phyloP scores from a whole-genome alignment of 1,139 yeast genomes.

The Scheffersomyces quercinus region DNA sequence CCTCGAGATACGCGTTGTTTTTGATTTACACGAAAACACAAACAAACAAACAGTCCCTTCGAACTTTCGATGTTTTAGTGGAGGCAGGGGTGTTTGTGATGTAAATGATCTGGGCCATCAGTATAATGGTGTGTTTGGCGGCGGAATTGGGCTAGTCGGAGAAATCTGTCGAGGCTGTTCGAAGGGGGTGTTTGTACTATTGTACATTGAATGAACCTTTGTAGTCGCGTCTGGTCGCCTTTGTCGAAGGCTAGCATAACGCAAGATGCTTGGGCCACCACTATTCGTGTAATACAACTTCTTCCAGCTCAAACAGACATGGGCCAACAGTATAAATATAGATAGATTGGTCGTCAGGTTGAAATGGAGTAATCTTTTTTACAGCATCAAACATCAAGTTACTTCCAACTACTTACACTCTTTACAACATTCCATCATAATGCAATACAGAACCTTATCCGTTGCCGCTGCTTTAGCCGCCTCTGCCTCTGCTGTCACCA shows the following conservation, averaged over 20 bases:
- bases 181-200: too few relatives aligned
- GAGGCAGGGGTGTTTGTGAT: too few relatives aligned
- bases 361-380: slow-evolving; percentile 1
- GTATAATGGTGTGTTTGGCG: too few relatives aligned
- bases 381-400: background rate
- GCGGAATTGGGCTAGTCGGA: too few relatives aligned
- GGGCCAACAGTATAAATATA: slow-evolving; percentile 10
- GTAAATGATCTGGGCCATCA: too few relatives aligned
- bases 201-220: too few relatives aligned
- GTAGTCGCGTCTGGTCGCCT: too few relatives aligned
- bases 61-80: too few relatives aligned
- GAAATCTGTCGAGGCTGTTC: too few relatives aligned
- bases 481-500: slow-evolving; percentile 17
- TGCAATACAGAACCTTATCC: slow-evolving; percentile 35
- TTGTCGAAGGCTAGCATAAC: too few relatives aligned
- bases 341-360: slow-evolving; percentile 4
- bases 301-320: background rate
- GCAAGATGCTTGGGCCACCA: too few relatives aligned
- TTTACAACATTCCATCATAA: slow-evolving; percentile 11
- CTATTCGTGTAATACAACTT: too few relatives aligned
- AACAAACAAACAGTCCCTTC: slow-evolving; percentile 1
- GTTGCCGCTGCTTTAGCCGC: slow-evolving; percentile 31
- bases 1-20: background rate
- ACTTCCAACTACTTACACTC: slow-evolving; percentile 15
- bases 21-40: background rate